Base-by-base conservation (phyloP, 208 protist species). In the Phytomonas sp. region DNA sequence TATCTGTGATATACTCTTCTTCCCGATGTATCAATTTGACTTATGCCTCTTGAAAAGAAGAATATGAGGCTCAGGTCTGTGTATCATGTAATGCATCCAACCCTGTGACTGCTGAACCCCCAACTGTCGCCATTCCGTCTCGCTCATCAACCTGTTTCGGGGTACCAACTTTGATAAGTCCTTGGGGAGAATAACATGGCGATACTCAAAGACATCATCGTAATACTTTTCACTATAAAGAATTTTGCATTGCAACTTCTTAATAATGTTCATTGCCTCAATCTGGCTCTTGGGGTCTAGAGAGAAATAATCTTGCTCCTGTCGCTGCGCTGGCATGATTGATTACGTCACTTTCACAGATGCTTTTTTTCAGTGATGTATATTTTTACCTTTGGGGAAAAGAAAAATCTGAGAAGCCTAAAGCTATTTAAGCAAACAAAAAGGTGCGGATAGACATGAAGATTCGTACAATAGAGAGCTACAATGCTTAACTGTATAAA, bases 81-180 rank as follows among this genome's bases (percentile, higher is more conserved):
- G 98, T 34, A 98, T 96, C 85, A 97, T 98, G 87, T 99, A 99
- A 80, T 99, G 98, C 37, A 90, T 85, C 97, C 98, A 99, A 13
- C 98, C 98, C 34, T 90, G 84, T 11, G 95, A 98, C 85, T 99
- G 98, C 87, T 98, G 96, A 31, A 99, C 97, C 30, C 98, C 98
- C 23, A 99, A 82, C 56, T 93, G 87, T 9, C 98, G 90, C 94
- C 98, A 99, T 82, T 99, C 98, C 26, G 70, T 81, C 81, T 99
- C 98, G 5, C 82, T 88, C 87, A 99, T 96, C 9, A 99, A 75
- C 3, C 88, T 84, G 56, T 80, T 79, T 37, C 91, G 91, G n/a
- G 97, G 96, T 9, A 98, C 84, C 2, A 93, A 70, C 53, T 96
- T 87, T 20, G 87, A 82, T 30, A 99, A 85, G 37, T 99, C 96